Base-by-base conservation (phyloP, 2,329 filamentous ascomycete species). In the Phaeomoniella chlamydospora region DNA sequence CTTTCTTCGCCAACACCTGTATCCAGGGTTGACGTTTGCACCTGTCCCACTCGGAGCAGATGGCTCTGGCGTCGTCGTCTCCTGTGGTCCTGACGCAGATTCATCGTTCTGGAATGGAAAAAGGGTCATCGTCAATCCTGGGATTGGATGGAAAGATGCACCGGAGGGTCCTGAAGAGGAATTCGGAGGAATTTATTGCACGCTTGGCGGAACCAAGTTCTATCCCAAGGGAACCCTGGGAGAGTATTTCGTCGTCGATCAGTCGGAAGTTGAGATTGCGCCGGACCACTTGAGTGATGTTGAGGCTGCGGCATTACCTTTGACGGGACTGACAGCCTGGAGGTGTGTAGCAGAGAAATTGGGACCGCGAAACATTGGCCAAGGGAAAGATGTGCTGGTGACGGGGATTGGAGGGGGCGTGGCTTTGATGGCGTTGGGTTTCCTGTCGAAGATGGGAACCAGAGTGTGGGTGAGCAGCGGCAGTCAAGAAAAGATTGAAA, bases 331-430 rank as follows among this genome's bases (percentile, higher is more conserved):
- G 41, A 96, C 88, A 2, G 88, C 72, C 4, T 96, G 85, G 85
- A 68, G 90, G 31, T 62, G 92, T 31, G 72, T 90, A 35, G 70
- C 71, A 4, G 60, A 64, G 39, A 57, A 60, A 33, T 12, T 10
- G 16, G 46, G 46, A 10, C 22, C 36, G 19, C 36, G 39, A n/a
- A 65, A 65, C 38, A 54, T 59, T 12, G 45, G 52, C 4, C 46
- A 55, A 1, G 83, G 83, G 2, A 62, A 72, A 41, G 93, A 92
- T 51, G 67, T 96, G 3, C 63, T 96, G 18, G 61, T 96, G 30
- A 94, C 88, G 3, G 88, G 88, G 0, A 92, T 96, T 55, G 88
- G 88, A 1, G 88, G 88, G 22, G 88, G 88, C 31, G 88, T 94
- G 1, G 88, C 88, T 19, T 62, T 94, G 37, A 78, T 83, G 64